Evolutionary conservation across 2,329 filamentous ascomycete genomes (phyloP), one percentile per base, ranked within the genome.

Genomic region (Cladophialophora exuberans): DNA sequence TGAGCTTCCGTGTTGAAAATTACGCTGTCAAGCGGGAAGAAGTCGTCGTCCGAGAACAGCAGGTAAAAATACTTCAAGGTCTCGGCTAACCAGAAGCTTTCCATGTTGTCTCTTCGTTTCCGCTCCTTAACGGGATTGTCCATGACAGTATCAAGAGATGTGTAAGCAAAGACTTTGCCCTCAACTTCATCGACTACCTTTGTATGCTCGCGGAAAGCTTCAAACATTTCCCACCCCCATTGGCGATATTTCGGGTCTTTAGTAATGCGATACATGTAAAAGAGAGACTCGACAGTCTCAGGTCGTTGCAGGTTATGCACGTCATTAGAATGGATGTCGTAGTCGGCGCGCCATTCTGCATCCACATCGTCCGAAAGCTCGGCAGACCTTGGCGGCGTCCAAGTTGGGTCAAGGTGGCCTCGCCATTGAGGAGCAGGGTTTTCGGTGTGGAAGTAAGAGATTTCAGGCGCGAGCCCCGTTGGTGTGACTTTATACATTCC

Each of bases 201-300:
- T 0, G 90, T 96, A 72, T 96, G 82, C 66, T 90, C 87, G 72
- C 93, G 80, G 69, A 99, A 99, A 0, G 87, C 85, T 70, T 90
- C 86, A 76, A 99, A 99, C 86, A 99, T 97, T 65, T 96, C 87
- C 94, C 94, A 99, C 11, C 94, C 94, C 93, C 93, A 97, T 66
- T 97, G 85, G 22, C 94, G 84, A 73, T 99, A 99, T 62, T 85
- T 87, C 33, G 83, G 78, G 59, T 99, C 92, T 22, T 89, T 90
- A 0, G 94, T 99, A 71, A 99, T 96, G 60, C 94, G 87, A 88
- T 93, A 99, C 91, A 99, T 96, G 76, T 97, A 96, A 67, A 99
- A 92, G 58, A 99, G 76, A 56, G 86, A 92, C 76, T 99, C 94
- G n/a, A 97, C 86, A 0, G 94, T 97, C 76, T 99, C 94, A 0